These are phyloP conservation scores for Marasmius tenuissimus DNA, from an alignment of 1,284 basidiomycete genomes.

Conservation along the genomic window DNA sequence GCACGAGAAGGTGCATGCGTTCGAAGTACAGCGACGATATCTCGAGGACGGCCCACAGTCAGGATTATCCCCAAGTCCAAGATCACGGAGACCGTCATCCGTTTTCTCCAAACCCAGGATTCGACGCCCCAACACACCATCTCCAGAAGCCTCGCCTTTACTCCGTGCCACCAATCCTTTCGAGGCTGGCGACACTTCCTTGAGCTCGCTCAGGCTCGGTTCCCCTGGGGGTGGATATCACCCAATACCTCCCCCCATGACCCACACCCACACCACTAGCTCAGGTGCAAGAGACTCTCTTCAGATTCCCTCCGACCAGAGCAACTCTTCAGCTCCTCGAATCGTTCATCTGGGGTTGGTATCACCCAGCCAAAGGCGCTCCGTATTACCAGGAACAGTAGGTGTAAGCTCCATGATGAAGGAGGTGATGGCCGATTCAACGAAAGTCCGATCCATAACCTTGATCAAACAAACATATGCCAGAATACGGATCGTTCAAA, in stretches of 20 bases:
- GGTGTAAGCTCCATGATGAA: constrained; percentile 2
- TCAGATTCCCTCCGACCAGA: neutral
- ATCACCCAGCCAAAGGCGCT: constrained; percentile 31
- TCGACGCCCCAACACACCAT: constrained; percentile 30
- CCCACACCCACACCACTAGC: no score
- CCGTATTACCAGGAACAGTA: constrained; percentile 34
- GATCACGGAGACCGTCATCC: constrained; percentile 39
- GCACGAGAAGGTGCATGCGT: constrained; percentile 55
- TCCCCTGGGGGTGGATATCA: constrained; percentile 1
- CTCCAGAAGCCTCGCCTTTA: constrained; percentile 52
- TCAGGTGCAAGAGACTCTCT: neutral
- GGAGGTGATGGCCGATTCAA: constrained; percentile 30
- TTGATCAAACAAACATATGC: constrained; percentile 57
- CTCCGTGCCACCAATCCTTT: constrained; percentile 31
- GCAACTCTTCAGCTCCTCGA: constrained; percentile 33
- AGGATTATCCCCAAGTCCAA: constrained; percentile 25
- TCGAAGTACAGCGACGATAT: constrained; percentile 48
- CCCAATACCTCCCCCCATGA: neutral
- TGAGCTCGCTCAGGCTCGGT: neutral
- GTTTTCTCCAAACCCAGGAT: constrained; percentile 26
- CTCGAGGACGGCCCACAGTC: constrained; percentile 25
- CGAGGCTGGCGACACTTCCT: constrained; percentile 11
- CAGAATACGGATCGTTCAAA: constrained; percentile 61
- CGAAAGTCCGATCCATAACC: constrained; percentile 45
- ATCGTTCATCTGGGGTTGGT: constrained; percentile 67